These are phyloP conservation scores for Trichosphaerium sp. DNA, from an alignment of 78 protist genomes.

Conservation along the genomic window DNA sequence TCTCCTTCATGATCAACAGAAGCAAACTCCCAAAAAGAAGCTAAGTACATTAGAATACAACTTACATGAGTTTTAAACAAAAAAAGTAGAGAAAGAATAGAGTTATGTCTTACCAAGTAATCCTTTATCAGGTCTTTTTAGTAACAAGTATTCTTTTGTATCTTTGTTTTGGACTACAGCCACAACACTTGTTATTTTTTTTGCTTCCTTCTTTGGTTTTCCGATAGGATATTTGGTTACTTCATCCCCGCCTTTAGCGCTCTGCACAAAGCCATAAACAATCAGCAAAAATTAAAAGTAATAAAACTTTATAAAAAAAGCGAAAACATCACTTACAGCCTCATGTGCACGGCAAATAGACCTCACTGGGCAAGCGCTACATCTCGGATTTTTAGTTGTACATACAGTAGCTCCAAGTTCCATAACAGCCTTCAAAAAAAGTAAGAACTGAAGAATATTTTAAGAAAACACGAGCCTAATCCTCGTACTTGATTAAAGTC, in stretches of 20 bases:
- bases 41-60: too few relatives aligned
- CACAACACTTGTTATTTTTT: slow-evolving; percentile 20
- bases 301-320: too few relatives aligned
- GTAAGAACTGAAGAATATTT: too few relatives aligned
- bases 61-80: too few relatives aligned
- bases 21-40: too few relatives aligned
- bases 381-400: slow-evolving; percentile 36
- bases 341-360: slow-evolving; percentile 4
- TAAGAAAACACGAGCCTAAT: too few relatives aligned
- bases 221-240: slow-evolving; percentile 30
- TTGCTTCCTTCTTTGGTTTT: slow-evolving; percentile 14
- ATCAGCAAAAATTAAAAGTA: too few relatives aligned
- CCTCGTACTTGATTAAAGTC: slow-evolving; percentile 63
- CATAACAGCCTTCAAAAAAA: too few relatives aligned
- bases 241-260: background rate
- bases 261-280: too few relatives aligned
- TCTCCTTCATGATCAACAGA: slow-evolving; percentile 2
- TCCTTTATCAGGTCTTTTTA: slow-evolving; percentile 37
- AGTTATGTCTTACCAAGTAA: slow-evolving; percentile 33
- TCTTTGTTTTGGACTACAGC: slow-evolving; percentile 6
- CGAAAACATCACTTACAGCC: background rate
- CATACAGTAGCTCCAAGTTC: slow-evolving; percentile 79
- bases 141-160: background rate
- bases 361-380: slow-evolving; percentile 47
- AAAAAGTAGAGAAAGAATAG: slow-evolving; percentile 11